phyloP scores from a whole-genome alignment of 23 red algal genomes.

The Gracilaria gracilis region DNA sequence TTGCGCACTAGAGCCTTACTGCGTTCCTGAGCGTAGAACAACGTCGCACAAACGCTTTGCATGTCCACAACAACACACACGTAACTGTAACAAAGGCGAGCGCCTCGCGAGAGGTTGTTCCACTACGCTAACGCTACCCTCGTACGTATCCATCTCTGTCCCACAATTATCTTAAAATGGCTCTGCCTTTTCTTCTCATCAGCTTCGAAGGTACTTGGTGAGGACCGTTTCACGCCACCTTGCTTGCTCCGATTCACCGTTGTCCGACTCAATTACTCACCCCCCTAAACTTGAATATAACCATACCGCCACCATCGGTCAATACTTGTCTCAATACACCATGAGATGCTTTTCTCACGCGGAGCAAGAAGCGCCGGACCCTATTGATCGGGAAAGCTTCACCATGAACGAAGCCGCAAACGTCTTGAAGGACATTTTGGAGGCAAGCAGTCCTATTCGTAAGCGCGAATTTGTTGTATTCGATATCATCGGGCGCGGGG shows the following conservation, averaged over 20 bases:
- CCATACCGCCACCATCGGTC: neutral
- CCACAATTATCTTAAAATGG: neutral
- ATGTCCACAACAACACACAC: neutral
- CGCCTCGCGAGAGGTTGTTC: neutral
- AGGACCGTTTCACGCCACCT: neutral
- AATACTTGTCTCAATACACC: neutral
- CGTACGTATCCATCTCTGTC: neutral
- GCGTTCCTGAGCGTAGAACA: neutral
- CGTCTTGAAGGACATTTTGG: neutral
- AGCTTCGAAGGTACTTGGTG: neutral
- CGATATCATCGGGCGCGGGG: slow-evolving; percentile 24
- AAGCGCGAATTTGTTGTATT: slow-evolving; percentile 30
- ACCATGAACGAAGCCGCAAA: slow-evolving; percentile 23
- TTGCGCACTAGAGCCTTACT: neutral
- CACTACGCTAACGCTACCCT: neutral
- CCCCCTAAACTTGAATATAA: neutral
- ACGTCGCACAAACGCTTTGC: neutral
- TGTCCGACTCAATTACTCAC: too few species aligned
- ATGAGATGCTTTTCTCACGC: slow-evolving; percentile 33
- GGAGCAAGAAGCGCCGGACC: neutral
- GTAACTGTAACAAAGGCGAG: neutral
- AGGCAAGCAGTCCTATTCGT: slow-evolving; percentile 32
- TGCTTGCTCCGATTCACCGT: neutral
- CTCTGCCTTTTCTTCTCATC: neutral
- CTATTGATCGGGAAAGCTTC: slow-evolving; percentile 22